Evolutionary conservation across 139 green algal species (phyloP).

Genomic region (Closterium sp.): DNA sequence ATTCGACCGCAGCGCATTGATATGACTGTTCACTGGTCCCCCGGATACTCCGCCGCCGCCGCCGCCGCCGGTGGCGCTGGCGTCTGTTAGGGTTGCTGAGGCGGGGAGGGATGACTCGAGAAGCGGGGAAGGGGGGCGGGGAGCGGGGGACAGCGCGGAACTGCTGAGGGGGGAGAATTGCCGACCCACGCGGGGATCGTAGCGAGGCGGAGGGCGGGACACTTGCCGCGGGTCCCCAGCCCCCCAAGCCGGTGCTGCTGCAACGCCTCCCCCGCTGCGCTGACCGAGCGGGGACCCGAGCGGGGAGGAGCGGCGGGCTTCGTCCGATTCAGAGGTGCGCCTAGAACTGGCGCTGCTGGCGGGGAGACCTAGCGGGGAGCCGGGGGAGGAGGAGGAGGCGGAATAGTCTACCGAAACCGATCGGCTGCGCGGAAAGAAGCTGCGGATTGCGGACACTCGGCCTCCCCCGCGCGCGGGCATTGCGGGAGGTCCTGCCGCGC

Average conservation of each 20-base stretch:
- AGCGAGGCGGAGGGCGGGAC: not conserved
- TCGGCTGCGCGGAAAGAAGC: not conserved
- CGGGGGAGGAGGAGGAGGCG: not conserved
- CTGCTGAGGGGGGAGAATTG: not conserved
- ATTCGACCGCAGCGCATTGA: not conserved
- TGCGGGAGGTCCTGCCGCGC: not conserved
- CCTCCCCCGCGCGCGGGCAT: not conserved
- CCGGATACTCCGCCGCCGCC: not conserved
- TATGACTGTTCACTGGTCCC: not conserved
- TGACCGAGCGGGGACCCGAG: not conserved
- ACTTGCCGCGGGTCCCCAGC: not conserved
- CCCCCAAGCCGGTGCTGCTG: too few species aligned
- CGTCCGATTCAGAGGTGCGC: not conserved
- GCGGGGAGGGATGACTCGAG: not conserved
- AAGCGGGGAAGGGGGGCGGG: not conserved
- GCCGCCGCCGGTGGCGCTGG: not conserved
- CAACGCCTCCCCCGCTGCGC: not conserved
- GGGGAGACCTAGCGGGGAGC: not conserved
- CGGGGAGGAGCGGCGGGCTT: not conserved
- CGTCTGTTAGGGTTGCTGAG: not conserved
- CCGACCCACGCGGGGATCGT: not conserved
- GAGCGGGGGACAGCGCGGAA: not conserved
- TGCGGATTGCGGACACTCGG: not conserved
- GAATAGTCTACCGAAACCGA: not conserved
- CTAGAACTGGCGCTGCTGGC: not conserved